Base-by-base conservation (phyloP, 768 basidiomycete genomes). In the Russula sp. region DNA sequence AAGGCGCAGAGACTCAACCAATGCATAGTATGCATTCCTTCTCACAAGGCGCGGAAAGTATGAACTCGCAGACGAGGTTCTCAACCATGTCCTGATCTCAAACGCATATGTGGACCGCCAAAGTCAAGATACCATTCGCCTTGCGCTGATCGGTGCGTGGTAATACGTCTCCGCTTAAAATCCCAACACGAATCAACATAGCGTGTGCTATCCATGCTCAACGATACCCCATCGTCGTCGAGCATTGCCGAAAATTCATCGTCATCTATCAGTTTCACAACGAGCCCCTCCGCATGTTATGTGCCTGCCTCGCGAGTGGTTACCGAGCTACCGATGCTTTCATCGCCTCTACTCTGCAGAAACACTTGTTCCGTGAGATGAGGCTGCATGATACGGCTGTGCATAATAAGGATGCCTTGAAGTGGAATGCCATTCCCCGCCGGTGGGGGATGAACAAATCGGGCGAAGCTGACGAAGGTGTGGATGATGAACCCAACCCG, bases 241-340 rank as follows among this genome's bases (percentile, higher is more conserved):
- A 91, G 62, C 87, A 91, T 68, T 81, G 81, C 36, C 83, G 93
- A 29, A 88, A 88, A 64, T 74, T 98, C 36, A 83, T 90, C 59
- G 84, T 81, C 36, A 74, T 75, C 0, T 78, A 93, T 69, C 93
- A 96, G 69, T 93, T 90, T 76, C 87, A 93, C 69, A 89, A 93
- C 56, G 92, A 95, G 45, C 87, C 93, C 0, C 74, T 89, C 13
- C 85, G 92, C 7, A 79, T 98, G 51, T 79, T 96, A 22, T 70
- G 87, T 4, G 87, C 88, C 0, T 81, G 82, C 0, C 79, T 97
- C 4, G 83, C 86, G 0, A 85, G 86, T 60, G 91, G 92, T 0
- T 67, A 87, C 5, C 79, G 78, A 32, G 78, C 87, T 3, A 84
- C 87, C 0, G 88, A 91, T 63, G 81, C 87, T 0, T 79, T 93